Evolutionary conservation across 1,284 basidiomycete species (phyloP).

Genomic region (Omphalotus olearius): DNA sequence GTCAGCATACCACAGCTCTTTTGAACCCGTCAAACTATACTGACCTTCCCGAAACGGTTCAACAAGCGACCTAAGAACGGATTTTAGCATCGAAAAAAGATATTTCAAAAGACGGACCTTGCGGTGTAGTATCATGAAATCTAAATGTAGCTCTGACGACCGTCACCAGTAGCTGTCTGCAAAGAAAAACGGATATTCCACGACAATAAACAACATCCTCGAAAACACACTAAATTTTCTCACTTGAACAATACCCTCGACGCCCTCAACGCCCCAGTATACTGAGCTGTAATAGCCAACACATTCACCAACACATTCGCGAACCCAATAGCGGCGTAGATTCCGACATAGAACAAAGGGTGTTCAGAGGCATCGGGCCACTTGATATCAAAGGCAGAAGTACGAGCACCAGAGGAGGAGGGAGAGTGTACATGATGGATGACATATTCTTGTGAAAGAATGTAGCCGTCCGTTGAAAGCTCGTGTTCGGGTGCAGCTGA

Average conservation of each 20-base stretch:
- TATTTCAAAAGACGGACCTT: constrained; percentile 40
- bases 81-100: neutral
- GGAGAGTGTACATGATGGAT: constrained; percentile 17
- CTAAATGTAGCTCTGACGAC: constrained; percentile 56
- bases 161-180: constrained; percentile 42
- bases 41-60: constrained; percentile 57
- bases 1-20: neutral
- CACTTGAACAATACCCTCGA: constrained; percentile 53
- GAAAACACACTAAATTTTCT: constrained; percentile 6
- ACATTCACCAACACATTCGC: constrained; percentile 41
- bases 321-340: constrained; percentile 56
- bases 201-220: neutral
- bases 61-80: constrained; percentile 38
- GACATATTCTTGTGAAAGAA: constrained; percentile 28
- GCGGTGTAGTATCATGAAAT: constrained; percentile 42
- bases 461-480: constrained; percentile 34
- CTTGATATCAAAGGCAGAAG: constrained; percentile 19
- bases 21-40: neutral
- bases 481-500: constrained; percentile 29
- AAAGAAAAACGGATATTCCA: neutral
- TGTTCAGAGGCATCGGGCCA: constrained; percentile 43
- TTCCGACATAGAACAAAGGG: constrained; percentile 59
- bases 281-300: constrained; percentile 45
- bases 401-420: constrained; percentile 16
- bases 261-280: constrained; percentile 57